Base-by-base conservation (phyloP, 495 filamentous ascomycete genomes). In the Glonium stellatum region DNA sequence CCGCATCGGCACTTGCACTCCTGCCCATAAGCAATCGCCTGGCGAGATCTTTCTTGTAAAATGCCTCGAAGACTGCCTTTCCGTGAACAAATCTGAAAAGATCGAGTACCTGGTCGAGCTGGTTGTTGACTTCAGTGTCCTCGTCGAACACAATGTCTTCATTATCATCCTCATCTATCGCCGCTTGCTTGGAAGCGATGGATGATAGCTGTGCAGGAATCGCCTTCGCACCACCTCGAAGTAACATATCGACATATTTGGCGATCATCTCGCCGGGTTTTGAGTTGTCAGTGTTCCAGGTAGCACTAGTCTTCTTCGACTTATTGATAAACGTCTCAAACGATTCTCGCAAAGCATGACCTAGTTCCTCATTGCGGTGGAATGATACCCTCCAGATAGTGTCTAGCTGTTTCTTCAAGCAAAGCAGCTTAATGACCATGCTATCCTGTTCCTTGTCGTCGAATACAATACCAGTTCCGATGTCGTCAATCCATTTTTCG, bases 191-290 rank as follows among this genome's bases (percentile, higher is more conserved):
- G 1, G 48, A 19, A 8, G 39, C 35, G 13, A 49, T 63, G 13
- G 61, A 77, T 0, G 78, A 73, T 12, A 87, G 74, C 36, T 78
- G 57, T 23, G 77, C 71, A 4, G 86, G 86, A 12, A 95, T 82
- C 12, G 89, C 82, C 72, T 89, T 97, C 53, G 89, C 80, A 8
- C 93, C 95, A 34, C 88, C 87, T 57, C 90, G 85, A 13, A 99
- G 83, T 9, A 99, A 78, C 71, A 85, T 77, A 74, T 99, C 92
- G 58, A 99, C 90, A 63, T 97, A 90, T 73, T 96, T 97, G 13
- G 93, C 93, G 59, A 97, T 95, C 92, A 97, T 95, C 74, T 99
- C 93, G 34, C 92, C 93, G 8, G 95, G 88, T 76, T 95, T 96
- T 9, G 89, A 87, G 57, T 95, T 95, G 62, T 88, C 84, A 4